These are phyloP conservation scores for Niebla homalea DNA, from an alignment of 495 filamentous ascomycete genomes.

Conservation along the genomic window DNA sequence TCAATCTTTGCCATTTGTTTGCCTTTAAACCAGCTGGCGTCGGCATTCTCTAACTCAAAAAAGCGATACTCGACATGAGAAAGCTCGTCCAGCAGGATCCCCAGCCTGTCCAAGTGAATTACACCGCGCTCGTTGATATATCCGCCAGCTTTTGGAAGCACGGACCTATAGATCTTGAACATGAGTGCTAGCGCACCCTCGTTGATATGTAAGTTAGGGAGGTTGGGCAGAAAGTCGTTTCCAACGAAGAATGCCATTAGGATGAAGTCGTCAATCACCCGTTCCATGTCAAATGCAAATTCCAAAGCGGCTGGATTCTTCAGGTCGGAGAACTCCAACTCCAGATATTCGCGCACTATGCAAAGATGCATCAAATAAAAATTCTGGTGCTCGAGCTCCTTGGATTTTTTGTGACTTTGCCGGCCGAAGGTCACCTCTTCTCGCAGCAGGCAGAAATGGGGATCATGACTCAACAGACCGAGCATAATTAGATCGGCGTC, in stretches of 20 bases:
- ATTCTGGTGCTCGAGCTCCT: conserved; percentile 96
- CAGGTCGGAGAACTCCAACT: conserved; percentile 91
- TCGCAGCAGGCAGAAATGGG: conserved; percentile 91
- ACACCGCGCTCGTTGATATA: conserved; percentile 94
- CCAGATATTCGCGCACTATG: conserved; percentile 93
- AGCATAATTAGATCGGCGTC: conserved; percentile 99
- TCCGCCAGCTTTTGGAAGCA: conserved; percentile 75
- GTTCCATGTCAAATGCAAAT: conserved; percentile 86
- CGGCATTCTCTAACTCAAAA: conserved; percentile 81
- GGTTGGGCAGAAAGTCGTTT: conserved; percentile 96
- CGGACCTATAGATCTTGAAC: conserved; percentile 92
- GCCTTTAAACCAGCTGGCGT: conserved; percentile 79
- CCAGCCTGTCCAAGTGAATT: conserved; percentile 73
- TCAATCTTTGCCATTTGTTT: conserved; percentile 57
- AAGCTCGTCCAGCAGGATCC: conserved; percentile 67
- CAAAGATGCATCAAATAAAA: conserved; percentile 97
- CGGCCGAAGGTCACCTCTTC: conserved; percentile 97
- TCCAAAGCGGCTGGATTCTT: conserved; percentile 59
- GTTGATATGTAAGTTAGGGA: conserved; percentile 96
- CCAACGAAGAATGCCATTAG: conserved; percentile 99
- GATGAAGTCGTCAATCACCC: conserved; percentile 97
- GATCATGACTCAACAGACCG: conserved; percentile 90
- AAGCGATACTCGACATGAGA: conserved; percentile 76
- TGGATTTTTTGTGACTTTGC: conserved; percentile 69
- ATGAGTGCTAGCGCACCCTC: conserved; percentile 90